These are phyloP conservation scores for Ophiorrhiza pumila DNA, from an alignment of 257 asterid genomes.

Conservation along the genomic window DNA sequence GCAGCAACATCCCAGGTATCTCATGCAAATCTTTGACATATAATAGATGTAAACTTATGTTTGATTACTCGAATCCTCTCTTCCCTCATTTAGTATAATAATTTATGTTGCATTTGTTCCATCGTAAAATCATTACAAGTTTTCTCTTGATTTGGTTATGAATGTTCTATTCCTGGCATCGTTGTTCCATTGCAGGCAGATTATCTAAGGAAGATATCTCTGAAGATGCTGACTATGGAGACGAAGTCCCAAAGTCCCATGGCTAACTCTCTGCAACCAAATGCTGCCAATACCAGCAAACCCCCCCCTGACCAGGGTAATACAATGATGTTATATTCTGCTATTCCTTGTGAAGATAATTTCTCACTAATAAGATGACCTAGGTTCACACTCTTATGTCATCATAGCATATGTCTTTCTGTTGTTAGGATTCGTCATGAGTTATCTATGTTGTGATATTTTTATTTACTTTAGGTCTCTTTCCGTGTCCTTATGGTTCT, in stretches of 20 bases:
- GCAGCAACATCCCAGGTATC: conserved; percentile 81
- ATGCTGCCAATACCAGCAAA: conserved; percentile 49
- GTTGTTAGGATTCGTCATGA: neutral
- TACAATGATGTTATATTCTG: neutral
- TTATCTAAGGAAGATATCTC: conserved; percentile 76
- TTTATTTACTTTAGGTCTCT: too few relatives aligned
- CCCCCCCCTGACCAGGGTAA: conserved; percentile 68
- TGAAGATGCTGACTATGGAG: conserved; percentile 88
- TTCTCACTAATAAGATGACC: neutral
- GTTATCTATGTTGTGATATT: neutral
- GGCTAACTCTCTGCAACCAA: conserved; percentile 47
- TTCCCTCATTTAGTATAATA: neutral
- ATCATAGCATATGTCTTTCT: neutral
- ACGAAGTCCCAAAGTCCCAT: conserved; percentile 59
- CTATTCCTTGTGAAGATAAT: too few relatives aligned
- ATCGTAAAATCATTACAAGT: neutral
- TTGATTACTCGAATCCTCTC: neutral
- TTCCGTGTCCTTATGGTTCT: neutral
- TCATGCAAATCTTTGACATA: neutral
- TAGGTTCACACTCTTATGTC: neutral
- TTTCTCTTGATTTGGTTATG: neutral
- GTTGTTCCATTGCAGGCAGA: conserved; percentile 52
- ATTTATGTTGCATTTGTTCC: neutral
- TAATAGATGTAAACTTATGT: neutral
- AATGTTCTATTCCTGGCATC: conserved; percentile 8